Conservation (phyloP, 495 filamentous ascomycete species). For the Aspergillus biplanus region DNA sequence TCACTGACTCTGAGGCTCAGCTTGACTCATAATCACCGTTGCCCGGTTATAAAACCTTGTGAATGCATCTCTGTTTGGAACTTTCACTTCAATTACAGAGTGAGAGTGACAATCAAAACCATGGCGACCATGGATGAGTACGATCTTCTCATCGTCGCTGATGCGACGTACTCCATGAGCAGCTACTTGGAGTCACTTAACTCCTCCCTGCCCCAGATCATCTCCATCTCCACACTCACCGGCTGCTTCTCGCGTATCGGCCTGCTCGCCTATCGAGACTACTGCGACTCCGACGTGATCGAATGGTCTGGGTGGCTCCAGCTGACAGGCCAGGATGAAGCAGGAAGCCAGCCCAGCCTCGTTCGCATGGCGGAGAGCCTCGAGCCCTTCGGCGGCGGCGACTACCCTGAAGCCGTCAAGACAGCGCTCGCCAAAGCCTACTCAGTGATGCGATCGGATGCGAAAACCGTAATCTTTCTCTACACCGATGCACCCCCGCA, state of each 20-base stretch:
- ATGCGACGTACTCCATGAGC: slow-evolving; percentile 49
- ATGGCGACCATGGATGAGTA: slow-evolving; percentile 21
- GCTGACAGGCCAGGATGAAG: not conserved
- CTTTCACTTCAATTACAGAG: not conserved
- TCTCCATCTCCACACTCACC: slow-evolving; percentile 47
- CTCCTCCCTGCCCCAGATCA: slow-evolving; percentile 46
- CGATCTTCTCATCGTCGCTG: slow-evolving; percentile 35
- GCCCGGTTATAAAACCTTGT: not conserved
- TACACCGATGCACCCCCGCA: slow-evolving; percentile 55
- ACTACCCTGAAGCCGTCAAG: slow-evolving; percentile 49
- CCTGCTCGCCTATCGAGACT: slow-evolving; percentile 50
- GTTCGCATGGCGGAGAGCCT: slow-evolving; percentile 14
- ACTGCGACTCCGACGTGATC: slow-evolving; percentile 33
- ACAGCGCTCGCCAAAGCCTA: slow-evolving; percentile 48
- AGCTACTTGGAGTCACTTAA: slow-evolving; percentile 41
- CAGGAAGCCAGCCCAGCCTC: slow-evolving; percentile 19
- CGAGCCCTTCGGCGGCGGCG: slow-evolving; percentile 28
- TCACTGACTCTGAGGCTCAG: too few relatives aligned
- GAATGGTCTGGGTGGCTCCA: slow-evolving; percentile 50
- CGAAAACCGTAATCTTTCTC: slow-evolving; percentile 48
- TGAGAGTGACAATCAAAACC: not conserved
- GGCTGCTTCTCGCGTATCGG: slow-evolving; percentile 49
- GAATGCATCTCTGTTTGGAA: not conserved
- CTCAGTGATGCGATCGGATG: slow-evolving; percentile 45
- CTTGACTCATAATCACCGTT: not conserved